These are phyloP conservation scores for Biancaea sappan DNA, from an alignment of 306 rosid species.

Conservation along the genomic window DNA sequence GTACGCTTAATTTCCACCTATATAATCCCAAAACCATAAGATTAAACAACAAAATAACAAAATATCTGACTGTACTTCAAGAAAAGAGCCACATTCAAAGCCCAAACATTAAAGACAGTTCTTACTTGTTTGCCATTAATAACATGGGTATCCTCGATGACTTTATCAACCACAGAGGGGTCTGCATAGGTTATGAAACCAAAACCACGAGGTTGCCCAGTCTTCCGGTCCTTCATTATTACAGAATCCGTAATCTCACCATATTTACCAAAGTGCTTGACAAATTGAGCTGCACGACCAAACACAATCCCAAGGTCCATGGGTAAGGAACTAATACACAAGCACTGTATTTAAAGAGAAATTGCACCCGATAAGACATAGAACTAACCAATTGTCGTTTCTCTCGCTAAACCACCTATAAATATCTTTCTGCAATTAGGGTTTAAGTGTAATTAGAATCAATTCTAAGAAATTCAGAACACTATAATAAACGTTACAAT, in stretches of 20 bases:
- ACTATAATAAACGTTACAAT: not conserved
- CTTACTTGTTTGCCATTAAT: conserved; percentile 69
- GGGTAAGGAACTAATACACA: conserved; percentile 11
- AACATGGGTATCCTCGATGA: conserved; percentile 64
- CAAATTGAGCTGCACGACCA: conserved; percentile 49
- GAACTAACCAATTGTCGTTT: conserved; percentile 84
- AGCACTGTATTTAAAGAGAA: conserved; percentile 10
- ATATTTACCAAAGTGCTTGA: conserved; percentile 67
- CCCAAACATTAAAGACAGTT: not conserved
- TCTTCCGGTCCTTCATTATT: conserved; percentile 71
- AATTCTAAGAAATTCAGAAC: conserved; percentile 40
- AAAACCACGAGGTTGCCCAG: conserved; percentile 72
- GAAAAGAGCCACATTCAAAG: not conserved
- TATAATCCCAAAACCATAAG: not conserved
- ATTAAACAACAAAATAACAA: not conserved
- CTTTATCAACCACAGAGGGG: conserved; percentile 71
- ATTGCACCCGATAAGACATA: conserved; percentile 34
- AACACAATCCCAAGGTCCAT: not conserved
- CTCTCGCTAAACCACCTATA: conserved; percentile 96
- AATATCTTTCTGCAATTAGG: conserved; percentile 88
- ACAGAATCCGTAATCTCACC: conserved; percentile 78
- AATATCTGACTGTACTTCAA: not conserved
- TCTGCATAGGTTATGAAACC: conserved; percentile 77
- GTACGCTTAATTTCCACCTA: conserved; percentile 82
- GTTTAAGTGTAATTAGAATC: conserved; percentile 38